Evolutionary conservation across 139 green algal genomes (phyloP).

Genomic region (Chlorokybus atmophyticus): DNA sequence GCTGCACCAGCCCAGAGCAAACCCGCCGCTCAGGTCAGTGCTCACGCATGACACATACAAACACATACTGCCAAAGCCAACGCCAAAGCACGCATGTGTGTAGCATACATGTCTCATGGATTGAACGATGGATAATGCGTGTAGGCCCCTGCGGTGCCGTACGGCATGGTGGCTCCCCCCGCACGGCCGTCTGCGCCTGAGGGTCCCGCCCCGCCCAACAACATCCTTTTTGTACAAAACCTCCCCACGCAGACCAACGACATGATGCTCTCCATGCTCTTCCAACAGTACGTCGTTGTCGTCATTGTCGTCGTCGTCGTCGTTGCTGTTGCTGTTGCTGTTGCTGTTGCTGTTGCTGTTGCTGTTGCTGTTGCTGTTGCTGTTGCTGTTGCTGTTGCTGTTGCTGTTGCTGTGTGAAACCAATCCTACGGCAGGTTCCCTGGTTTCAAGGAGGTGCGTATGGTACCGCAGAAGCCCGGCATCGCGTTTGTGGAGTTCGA

Average conservation of each 20-base stretch:
- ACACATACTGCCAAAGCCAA: neutral
- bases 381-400: too few species aligned
- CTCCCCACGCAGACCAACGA: conserved; percentile 70
- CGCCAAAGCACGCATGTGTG: neutral
- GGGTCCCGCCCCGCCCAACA: conserved; percentile 55
- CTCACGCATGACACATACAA: too few species aligned
- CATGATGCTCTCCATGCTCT: conserved; percentile 79
- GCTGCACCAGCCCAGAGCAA: too few species aligned
- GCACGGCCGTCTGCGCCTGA: conserved; percentile 13
- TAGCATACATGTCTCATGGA: too few species aligned
- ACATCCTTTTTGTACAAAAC: conserved; percentile 88
- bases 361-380: too few species aligned
- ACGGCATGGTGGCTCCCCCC: neutral
- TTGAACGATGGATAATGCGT: too few species aligned
- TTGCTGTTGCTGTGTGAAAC: too few species aligned
- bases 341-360: too few species aligned
- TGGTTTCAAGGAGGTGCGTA: conserved; percentile 78
- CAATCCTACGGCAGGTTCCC: conserved; percentile 34
- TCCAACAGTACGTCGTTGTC: conserved; percentile 68
- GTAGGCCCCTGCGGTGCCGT: too few species aligned
- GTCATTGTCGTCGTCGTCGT: too few species aligned
- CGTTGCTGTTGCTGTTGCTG: too few species aligned
- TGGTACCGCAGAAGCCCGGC: conserved; percentile 80
- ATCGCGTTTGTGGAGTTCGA: conserved; percentile 94
- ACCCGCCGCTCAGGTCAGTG: too few species aligned